phyloP scores from a whole-genome alignment of 768 basidiomycete genomes.

The Termitomyces heimii region DNA sequence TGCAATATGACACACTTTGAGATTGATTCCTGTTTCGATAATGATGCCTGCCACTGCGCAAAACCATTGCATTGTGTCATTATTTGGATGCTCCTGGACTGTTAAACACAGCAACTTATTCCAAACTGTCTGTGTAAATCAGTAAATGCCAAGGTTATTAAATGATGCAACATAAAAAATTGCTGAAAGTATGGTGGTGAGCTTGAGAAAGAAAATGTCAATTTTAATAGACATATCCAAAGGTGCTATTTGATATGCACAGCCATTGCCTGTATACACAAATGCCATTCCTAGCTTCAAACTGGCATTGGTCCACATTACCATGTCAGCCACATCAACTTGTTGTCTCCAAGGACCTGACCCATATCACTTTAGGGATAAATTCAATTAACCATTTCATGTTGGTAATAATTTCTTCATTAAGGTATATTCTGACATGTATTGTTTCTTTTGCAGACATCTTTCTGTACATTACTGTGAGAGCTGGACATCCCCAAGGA shows the following conservation, averaged over 20 bases:
- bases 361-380: not conserved
- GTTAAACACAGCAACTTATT: too few relatives aligned
- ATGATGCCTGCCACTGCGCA: too few relatives aligned
- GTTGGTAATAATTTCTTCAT: not conserved
- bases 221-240: not conserved
- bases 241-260: conserved; percentile 7
- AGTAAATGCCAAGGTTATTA: too few relatives aligned
- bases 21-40: too few relatives aligned
- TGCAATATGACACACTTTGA: too few relatives aligned
- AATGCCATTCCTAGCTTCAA: conserved; percentile 7
- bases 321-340: not conserved
- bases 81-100: too few relatives aligned
- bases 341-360: not conserved
- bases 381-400: not conserved
- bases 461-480: not conserved
- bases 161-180: too few relatives aligned
- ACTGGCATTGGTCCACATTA: not conserved
- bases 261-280: conserved; percentile 6
- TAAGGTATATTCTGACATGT: not conserved
- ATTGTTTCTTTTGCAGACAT: too few relatives aligned
- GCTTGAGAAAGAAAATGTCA: not conserved
- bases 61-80: too few relatives aligned
- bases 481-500: not conserved
- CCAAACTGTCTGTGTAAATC: too few relatives aligned
- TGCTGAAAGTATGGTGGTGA: not conserved